These are phyloP conservation scores for Vitis hybrid DNA, from an alignment of 177 flowering plant genomes.

Conservation along the genomic window DNA sequence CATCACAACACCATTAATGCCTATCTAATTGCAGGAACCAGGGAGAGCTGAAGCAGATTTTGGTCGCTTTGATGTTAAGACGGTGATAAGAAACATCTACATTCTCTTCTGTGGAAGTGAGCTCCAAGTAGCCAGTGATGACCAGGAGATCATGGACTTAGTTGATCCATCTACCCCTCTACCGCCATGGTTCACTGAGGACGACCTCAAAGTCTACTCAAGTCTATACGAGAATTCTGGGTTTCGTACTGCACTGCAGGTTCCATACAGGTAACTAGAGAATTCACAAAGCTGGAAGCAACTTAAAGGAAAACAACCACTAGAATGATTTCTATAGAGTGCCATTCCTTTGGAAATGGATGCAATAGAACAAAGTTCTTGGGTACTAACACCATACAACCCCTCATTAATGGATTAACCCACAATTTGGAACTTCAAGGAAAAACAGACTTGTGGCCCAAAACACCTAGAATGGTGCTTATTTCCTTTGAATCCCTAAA, in stretches of 20 bases:
- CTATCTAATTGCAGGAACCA: constrained; percentile 17
- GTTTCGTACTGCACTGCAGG: constrained; percentile 30
- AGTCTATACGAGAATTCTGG: constrained; percentile 37
- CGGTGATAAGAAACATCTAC: constrained; percentile 38
- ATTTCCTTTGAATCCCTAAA: background rate
- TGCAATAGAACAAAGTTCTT: too few species aligned
- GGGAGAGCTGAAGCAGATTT: constrained; percentile 41
- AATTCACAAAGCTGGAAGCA: background rate
- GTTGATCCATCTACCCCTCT: constrained; percentile 36
- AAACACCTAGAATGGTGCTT: constrained; percentile 41
- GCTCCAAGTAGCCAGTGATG: constrained; percentile 26
- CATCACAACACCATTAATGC: background rate
- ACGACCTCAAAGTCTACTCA: constrained; percentile 31
- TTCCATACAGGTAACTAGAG: constrained; percentile 34
- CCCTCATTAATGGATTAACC: too few species aligned
- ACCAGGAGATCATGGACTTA: constrained; percentile 42
- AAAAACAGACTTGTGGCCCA: constrained; percentile 21
- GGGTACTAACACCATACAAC: too few species aligned
- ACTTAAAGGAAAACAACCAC: too few species aligned
- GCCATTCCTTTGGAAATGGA: too few species aligned
- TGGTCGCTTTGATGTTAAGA: constrained; percentile 32
- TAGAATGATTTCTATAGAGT: too few species aligned
- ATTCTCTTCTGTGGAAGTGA: constrained; percentile 34
- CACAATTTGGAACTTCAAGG: background rate
- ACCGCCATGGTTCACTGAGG: constrained; percentile 38